Base-by-base conservation (phyloP, 2,329 filamentous ascomycete species). In the Pseudogymnoascus verrucosus region DNA sequence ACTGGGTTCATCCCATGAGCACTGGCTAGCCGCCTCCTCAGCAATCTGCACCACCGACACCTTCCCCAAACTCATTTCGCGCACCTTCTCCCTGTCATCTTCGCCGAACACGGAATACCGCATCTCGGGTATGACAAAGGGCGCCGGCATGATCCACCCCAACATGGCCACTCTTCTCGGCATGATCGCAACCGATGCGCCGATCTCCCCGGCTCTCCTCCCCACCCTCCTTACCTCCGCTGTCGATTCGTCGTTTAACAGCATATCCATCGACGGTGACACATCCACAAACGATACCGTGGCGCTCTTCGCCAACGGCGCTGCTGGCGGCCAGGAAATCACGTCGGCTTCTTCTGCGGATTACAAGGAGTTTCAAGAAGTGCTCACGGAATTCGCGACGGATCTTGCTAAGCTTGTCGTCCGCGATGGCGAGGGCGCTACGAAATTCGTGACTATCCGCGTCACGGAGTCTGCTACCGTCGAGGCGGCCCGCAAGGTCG, bases 41-140 rank as follows among this genome's bases (percentile, higher is more conserved):
- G 93, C 95, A 42, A 98, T 99, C 73, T 97, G 93, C 82, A 99
- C 95, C 11, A 99, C 95, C 14, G 95, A 99, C 77, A 98, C 95
- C 3, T 99, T 99, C 76, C 95, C 95, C 65, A 99, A 99, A 78
- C 87, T 99, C 67, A 82, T 93, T 70, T 97, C 93, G 19, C 86
- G 84, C 69, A 86, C 86, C 12, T 99, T 98, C 77, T 86, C 81
- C 28, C 85, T 99, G 34, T 93, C 95, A 3, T 93, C 90, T 1
- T 89, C 90, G 3, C 86, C 90, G 0, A 81, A 81, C 16, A 80
- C 85, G 60, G 87, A 89, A 74, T 99, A 96, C 78, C 83, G 84
- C 70, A 89, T 99, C 60, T 92, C 91, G 11, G 95, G 95, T 70
- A 96, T 96, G 86, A 96, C 93, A 72, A 99, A 99, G 79, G 95